Evolutionary conservation across 2,329 filamentous ascomycete species (phyloP).

Genomic region (Exophiala aquamarina): DNA sequence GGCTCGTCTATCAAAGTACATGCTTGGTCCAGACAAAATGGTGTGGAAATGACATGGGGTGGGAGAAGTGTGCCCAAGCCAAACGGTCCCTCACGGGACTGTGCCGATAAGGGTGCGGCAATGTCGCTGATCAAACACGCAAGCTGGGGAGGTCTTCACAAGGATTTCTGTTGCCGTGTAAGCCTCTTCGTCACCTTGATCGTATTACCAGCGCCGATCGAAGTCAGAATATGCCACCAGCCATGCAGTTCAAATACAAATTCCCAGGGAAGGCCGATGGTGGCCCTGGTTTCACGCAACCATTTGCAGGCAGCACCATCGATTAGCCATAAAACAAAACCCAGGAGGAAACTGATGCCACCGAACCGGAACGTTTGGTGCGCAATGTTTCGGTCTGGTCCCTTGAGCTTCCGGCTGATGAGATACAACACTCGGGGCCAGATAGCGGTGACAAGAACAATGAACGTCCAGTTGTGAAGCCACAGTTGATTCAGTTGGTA

Average conservation of each 20-base stretch:
- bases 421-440: conserved; percentile 21
- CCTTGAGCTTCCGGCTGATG: conserved; percentile 12
- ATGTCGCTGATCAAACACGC: too few species aligned
- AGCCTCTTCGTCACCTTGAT: conserved; percentile 23
- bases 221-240: conserved; percentile 31
- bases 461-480: conserved; percentile 21
- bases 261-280: conserved; percentile 29
- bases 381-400: conserved; percentile 14
- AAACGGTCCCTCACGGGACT: too few species aligned
- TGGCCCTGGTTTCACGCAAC: conserved; percentile 21
- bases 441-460: conserved; percentile 19
- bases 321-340: conserved; percentile 29
- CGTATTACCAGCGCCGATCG: conserved; percentile 25
- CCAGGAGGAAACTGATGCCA: conserved; percentile 20
- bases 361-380: conserved; percentile 18
- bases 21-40: too few species aligned
- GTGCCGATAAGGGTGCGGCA: too few species aligned
- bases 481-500: conserved; percentile 19
- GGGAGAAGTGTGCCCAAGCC: too few species aligned
- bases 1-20: too few species aligned
- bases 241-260: conserved; percentile 34
- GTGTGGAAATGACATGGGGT: too few species aligned
- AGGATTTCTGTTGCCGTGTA: conserved; percentile 5
- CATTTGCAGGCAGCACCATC: conserved; percentile 29
- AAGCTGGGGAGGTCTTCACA: too few species aligned